These are phyloP conservation scores for Boehmeria nivea DNA, from an alignment of 306 rosid species.

Conservation along the genomic window DNA sequence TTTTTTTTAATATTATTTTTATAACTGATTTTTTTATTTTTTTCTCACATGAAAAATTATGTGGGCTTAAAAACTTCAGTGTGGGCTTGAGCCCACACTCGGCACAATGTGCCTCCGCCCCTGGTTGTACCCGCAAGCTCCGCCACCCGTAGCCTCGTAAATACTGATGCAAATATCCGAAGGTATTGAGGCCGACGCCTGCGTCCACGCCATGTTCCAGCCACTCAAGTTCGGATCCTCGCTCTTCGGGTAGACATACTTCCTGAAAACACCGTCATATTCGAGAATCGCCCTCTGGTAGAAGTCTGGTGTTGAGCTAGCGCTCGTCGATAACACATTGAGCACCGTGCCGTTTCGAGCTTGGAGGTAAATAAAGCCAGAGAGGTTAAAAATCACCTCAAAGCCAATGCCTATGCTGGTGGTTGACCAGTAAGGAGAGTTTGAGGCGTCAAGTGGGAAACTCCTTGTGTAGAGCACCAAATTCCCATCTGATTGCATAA, in stretches of 20 bases:
- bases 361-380: constrained; percentile 29
- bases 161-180: constrained; percentile 18
- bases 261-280: constrained; percentile 47
- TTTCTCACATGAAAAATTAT: too few relatives aligned
- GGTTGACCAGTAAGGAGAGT: constrained; percentile 2
- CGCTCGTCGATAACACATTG: neutral
- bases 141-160: neutral
- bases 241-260: constrained; percentile 34
- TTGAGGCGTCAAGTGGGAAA: constrained; percentile 22
- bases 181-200: constrained; percentile 13
- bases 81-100: too few relatives aligned
- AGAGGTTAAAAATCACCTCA: constrained; percentile 26
- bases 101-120: too few relatives aligned
- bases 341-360: constrained; percentile 13
- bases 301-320: constrained; percentile 2
- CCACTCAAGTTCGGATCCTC: neutral
- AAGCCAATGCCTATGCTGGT: neutral
- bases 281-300: constrained; percentile 56
- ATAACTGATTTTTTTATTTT: too few relatives aligned
- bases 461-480: constrained; percentile 23
- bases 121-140: too few relatives aligned
- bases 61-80: too few relatives aligned
- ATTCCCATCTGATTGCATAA: constrained; percentile 5
- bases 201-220: too few relatives aligned
- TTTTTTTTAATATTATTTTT: too few relatives aligned